Percentiles rank a stretch among this genome's conserved stretches.
Evolutionary conservation across 345 rosid genomes (phyloP).

Genomic region (Camelina laxa): DNA sequence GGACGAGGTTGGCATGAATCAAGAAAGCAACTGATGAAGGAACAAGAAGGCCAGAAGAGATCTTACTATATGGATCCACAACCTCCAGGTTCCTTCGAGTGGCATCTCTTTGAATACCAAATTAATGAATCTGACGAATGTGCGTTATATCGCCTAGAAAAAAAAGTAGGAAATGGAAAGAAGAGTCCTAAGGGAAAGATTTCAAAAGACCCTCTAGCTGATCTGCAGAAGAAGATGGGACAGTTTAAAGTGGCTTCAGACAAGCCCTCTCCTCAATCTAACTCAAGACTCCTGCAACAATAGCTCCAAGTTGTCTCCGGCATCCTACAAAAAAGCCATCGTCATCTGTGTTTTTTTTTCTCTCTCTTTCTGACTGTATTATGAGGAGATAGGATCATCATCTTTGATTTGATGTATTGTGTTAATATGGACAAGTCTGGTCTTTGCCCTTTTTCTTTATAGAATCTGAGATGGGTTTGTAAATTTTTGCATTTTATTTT

Average conservation of each 20-base stretch:
- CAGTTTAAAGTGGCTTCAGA: conserved; percentile 65
- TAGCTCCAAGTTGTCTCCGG: conserved; percentile 13
- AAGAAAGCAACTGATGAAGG: conserved; percentile 81
- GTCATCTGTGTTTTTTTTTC: not conserved
- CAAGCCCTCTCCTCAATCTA: conserved; percentile 36
- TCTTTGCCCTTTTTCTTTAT: conserved; percentile 7
- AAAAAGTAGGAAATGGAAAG: conserved; percentile 60
- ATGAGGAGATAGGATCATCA: conserved; percentile 18
- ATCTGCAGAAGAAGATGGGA: conserved; percentile 84
- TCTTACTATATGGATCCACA: conserved; percentile 98
- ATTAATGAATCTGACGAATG: conserved; percentile 53
- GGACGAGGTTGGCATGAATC: conserved; percentile 98
- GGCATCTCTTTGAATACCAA: conserved; percentile 90
- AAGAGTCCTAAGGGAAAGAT: conserved; percentile 70
- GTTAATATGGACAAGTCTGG: conserved; percentile 29
- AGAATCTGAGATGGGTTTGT: conserved; percentile 30
- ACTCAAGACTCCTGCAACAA: conserved; percentile 21
- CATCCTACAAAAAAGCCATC: conserved; percentile 18
- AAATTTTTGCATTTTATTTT: not conserved
- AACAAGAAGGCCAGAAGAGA: conserved; percentile 75
- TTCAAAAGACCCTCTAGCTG: conserved; percentile 67
- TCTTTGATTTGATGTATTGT: conserved; percentile 17
- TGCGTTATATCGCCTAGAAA: conserved; percentile 74
- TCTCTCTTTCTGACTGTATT: not conserved
- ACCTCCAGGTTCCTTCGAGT: conserved; percentile 65